Evolutionary conservation across 2,329 filamentous ascomycete species (phyloP).

Genomic region (Calonectria hongkongensis): DNA sequence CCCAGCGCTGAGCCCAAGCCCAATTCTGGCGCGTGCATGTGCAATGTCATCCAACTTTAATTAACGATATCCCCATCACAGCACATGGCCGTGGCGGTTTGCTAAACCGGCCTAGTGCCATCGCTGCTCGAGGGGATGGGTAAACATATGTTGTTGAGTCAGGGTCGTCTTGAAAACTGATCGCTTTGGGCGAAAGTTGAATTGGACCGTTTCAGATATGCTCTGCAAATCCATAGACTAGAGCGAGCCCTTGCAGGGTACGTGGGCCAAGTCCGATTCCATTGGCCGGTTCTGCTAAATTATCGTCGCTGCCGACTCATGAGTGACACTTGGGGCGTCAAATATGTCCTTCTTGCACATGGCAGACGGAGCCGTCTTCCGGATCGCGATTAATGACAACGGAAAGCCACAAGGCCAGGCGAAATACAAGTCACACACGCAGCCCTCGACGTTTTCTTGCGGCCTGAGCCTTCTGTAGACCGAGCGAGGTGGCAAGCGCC

Average conservation of each 20-base stretch:
- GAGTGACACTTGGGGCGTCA: constrained; percentile 26
- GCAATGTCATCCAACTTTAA: constrained; percentile 42
- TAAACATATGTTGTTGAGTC: constrained; percentile 32
- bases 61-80: constrained; percentile 38
- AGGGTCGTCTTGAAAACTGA: constrained; percentile 24
- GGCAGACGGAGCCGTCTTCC: neutral
- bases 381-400: constrained; percentile 13
- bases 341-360: constrained; percentile 21
- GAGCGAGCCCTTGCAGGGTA: constrained; percentile 31
- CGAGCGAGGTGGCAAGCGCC: constrained; percentile 34
- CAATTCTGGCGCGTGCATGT: constrained; percentile 30
- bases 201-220: constrained; percentile 39
- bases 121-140: constrained; percentile 28
- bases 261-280: constrained; percentile 7
- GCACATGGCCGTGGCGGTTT: constrained; percentile 37
- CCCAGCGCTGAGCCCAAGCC: constrained; percentile 26
- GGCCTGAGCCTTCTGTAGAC: constrained; percentile 33
- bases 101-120: constrained; percentile 36
- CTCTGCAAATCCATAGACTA: constrained; percentile 32
- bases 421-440: constrained; percentile 6
- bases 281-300: constrained; percentile 30
- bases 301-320: constrained; percentile 9
- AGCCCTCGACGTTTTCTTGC: constrained; percentile 30
- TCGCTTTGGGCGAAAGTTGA: constrained; percentile 23
- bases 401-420: constrained; percentile 21